phyloP scores from a whole-genome alignment of 345 rosid species.

The Atalantia buxifolia region DNA sequence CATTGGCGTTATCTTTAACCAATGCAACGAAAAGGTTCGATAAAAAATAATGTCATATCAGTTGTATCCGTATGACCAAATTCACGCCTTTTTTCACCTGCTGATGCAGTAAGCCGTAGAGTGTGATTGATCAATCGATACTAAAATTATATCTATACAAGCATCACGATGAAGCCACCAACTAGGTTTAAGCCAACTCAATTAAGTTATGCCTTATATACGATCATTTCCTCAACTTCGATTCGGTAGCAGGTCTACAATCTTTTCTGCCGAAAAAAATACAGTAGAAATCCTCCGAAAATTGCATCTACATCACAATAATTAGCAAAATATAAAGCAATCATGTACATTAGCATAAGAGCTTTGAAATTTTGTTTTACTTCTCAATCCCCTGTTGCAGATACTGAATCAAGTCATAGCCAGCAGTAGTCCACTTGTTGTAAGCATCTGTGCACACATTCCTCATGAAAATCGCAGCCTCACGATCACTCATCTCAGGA shows the following conservation, averaged over 20 bases:
- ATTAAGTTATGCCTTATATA: neutral
- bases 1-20: no score
- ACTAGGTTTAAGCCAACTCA: conserved; percentile 14
- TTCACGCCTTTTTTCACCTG: neutral
- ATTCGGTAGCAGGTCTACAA: neutral
- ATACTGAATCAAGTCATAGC: conserved; percentile 93
- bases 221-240: neutral
- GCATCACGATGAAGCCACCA: conserved; percentile 24
- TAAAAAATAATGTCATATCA: no score
- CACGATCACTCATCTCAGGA: conserved; percentile 96
- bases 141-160: conserved; percentile 16
- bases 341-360: conserved; percentile 30
- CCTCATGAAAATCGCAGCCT: conserved; percentile 93
- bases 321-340: conserved; percentile 20
- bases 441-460: conserved; percentile 85
- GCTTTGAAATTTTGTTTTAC: conserved; percentile 19
- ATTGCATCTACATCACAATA: conserved; percentile 1
- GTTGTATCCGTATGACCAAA: no score
- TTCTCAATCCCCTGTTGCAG: conserved; percentile 98
- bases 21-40: no score
- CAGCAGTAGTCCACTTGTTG: conserved; percentile 94
- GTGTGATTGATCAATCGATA: neutral
- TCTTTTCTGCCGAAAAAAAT: conserved; percentile 9
- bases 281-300: conserved; percentile 18
- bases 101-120: neutral